A percentile compares a stretch with the other conserved stretches of the same genome.
Evolutionary conservation across 257 asterid genomes (phyloP).

Genomic region (Primulina eburnea): DNA sequence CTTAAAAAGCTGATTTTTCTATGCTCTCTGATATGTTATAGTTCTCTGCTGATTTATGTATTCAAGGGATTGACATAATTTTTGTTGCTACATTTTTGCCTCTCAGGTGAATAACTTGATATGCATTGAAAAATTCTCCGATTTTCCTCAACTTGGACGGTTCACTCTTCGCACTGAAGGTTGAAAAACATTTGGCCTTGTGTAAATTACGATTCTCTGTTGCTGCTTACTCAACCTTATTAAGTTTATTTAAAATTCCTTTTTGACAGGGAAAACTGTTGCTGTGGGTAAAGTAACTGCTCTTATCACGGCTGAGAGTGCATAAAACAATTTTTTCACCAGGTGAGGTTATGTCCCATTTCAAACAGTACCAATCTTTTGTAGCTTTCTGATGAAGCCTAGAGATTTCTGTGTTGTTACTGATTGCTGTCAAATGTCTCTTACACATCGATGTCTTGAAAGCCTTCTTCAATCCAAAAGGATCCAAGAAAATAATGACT

Average conservation of each 20-base stretch:
- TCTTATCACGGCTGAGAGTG: constrained; percentile 30
- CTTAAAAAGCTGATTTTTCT: not conserved
- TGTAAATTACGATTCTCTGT: not conserved
- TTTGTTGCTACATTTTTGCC: constrained; percentile 17
- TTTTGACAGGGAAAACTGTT: constrained; percentile 65
- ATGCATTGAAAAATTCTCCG: constrained; percentile 73
- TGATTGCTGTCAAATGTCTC: not conserved
- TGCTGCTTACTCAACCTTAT: constrained; percentile 13
- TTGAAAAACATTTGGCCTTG: constrained; percentile 23
- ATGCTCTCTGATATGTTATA: not conserved
- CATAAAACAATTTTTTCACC: constrained; percentile 24
- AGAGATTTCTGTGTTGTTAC: not conserved
- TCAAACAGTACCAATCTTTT: not conserved
- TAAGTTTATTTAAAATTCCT: not conserved
- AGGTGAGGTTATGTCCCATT: not conserved
- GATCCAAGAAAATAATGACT: too few species aligned
- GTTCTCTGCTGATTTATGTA: not conserved
- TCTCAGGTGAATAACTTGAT: constrained; percentile 75
- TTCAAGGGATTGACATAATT: not conserved
- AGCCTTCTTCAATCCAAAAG: not conserved
- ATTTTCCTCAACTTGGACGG: constrained; percentile 82
- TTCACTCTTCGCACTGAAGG: constrained; percentile 98
- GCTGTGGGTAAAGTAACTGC: constrained; percentile 61
- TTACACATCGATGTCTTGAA: not conserved
- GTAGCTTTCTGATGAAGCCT: not conserved